A percentile compares a stretch with the other conserved stretches of the same genome.
These are phyloP conservation scores for Schizothecium vesticola DNA, from an alignment of 495 filamentous ascomycete species.

Conservation along the genomic window DNA sequence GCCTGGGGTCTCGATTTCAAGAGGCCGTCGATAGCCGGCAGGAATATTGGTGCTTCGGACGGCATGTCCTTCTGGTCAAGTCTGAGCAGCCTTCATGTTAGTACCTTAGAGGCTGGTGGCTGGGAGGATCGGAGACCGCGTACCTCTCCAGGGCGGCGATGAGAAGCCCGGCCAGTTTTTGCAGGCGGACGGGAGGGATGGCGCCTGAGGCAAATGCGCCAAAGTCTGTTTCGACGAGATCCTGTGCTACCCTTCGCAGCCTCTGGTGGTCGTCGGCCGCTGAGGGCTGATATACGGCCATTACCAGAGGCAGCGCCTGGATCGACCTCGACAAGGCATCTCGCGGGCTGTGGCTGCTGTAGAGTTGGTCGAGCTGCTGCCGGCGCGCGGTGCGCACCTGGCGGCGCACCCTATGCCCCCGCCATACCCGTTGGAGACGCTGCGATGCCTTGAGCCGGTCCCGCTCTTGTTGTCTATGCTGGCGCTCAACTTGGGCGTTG, in stretches of 20 bases:
- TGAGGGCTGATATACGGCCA: constrained; percentile 28
- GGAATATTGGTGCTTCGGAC: constrained; percentile 9
- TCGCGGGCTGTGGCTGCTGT: constrained; percentile 11
- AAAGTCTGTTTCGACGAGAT: constrained; percentile 31
- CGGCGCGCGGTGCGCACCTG: constrained; percentile 54
- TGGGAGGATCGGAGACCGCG: not conserved
- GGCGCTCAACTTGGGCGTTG: constrained; percentile 78
- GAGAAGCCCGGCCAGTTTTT: constrained; percentile 31
- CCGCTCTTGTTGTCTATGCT: constrained; percentile 74
- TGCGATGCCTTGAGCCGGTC: constrained; percentile 69
- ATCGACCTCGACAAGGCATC: constrained; percentile 22
- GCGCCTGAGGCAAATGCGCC: constrained; percentile 17
- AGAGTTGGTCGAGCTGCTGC: constrained; percentile 60
- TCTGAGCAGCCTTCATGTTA: constrained; percentile 8
- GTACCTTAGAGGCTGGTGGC: not conserved
- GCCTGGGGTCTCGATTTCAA: constrained; percentile 12
- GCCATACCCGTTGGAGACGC: constrained; percentile 75
- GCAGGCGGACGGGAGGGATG: constrained; percentile 24
- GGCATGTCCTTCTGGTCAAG: constrained; percentile 1
- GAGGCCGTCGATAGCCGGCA: constrained; percentile 13
- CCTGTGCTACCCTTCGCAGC: constrained; percentile 31
- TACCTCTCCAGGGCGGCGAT: constrained; percentile 31
- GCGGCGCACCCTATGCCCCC: constrained; percentile 65
- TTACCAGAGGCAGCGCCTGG: constrained; percentile 32
- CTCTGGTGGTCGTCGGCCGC: constrained; percentile 31